Percentiles rank a stretch among this genome's conserved stretches.
These are phyloP conservation scores for Plasmodium inui DNA, from an alignment of 169 alveolate species.

Conservation along the genomic window DNA sequence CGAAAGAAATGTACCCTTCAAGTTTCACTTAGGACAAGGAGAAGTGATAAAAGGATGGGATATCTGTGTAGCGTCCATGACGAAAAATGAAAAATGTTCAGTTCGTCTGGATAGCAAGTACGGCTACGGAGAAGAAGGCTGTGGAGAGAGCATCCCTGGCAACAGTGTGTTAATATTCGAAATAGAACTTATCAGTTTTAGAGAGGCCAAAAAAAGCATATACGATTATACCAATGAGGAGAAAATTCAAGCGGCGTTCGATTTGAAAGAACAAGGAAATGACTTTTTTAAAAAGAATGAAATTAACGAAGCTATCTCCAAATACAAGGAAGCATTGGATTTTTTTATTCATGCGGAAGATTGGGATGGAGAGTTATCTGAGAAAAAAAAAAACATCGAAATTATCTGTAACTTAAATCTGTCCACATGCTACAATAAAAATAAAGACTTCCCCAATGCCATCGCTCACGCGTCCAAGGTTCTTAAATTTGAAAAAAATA, in stretches of 20 bases:
- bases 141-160: slow-evolving; percentile 87
- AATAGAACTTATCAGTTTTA: slow-evolving; percentile 83
- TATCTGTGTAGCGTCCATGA: slow-evolving; percentile 85
- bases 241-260: slow-evolving; percentile 86
- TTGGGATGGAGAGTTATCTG: slow-evolving; percentile 59
- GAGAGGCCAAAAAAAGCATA: slow-evolving; percentile 80
- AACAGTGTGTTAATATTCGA: slow-evolving; percentile 86
- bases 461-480: slow-evolving; percentile 85
- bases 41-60: slow-evolving; percentile 89
- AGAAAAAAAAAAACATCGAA: slow-evolving; percentile 60
- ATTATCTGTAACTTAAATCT: slow-evolving; percentile 53
- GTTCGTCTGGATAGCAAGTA: slow-evolving; percentile 73
- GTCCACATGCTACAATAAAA: slow-evolving; percentile 80
- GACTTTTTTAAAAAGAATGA: slow-evolving; percentile 78
- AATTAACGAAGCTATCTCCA: slow-evolving; percentile 81
- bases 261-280: slow-evolving; percentile 85
- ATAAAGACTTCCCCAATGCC: slow-evolving; percentile 82
- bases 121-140: slow-evolving; percentile 89
- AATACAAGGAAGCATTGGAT: slow-evolving; percentile 81
- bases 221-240: slow-evolving; percentile 86
- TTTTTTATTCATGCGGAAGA: slow-evolving; percentile 72
- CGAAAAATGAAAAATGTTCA: slow-evolving; percentile 78
- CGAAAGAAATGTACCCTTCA: slow-evolving; percentile 85
- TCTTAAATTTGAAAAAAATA: slow-evolving; percentile 79
- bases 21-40: slow-evolving; percentile 86